These are phyloP conservation scores for Populus pruinosa DNA, from an alignment of 345 rosid genomes.

Conservation along the genomic window DNA sequence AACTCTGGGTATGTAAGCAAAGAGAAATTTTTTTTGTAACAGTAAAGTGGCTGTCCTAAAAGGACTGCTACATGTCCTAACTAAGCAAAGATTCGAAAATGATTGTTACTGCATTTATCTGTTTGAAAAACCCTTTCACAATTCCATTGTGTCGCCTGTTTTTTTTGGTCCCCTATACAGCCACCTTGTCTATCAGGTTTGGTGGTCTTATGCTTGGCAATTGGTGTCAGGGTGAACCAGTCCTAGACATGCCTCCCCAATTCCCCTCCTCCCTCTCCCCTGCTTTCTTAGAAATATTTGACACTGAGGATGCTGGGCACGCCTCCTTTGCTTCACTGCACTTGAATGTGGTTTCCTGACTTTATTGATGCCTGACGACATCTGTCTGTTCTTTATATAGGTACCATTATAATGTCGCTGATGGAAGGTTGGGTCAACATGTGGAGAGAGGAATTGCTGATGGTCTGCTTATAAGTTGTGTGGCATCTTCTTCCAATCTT, in stretches of 20 bases:
- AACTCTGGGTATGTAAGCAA: not conserved
- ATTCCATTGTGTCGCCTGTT: not conserved
- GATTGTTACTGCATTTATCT: not conserved
- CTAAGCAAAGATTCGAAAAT: not conserved
- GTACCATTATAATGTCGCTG: slow-evolving; percentile 37
- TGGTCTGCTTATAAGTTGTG: slow-evolving; percentile 32
- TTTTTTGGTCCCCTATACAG: not conserved
- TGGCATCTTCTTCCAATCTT: slow-evolving; percentile 33
- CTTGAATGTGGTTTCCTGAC: slow-evolving; percentile 1
- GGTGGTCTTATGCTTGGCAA: not conserved
- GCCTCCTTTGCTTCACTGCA: not conserved
- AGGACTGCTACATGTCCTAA: not conserved
- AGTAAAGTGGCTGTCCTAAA: not conserved
- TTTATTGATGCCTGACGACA: not conserved
- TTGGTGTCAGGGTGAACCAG: not conserved
- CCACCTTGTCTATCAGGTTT: not conserved
- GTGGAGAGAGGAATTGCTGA: slow-evolving; percentile 35
- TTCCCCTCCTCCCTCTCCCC: not conserved
- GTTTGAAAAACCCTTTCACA: not conserved
- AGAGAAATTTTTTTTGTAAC: not conserved
- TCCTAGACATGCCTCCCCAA: not conserved
- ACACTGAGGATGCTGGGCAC: not conserved
- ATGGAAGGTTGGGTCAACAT: slow-evolving; percentile 33
- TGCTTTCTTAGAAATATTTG: not conserved
- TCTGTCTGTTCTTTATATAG: slow-evolving; percentile 6